These are phyloP conservation scores for Trichoderma sp. DNA, from an alignment of 2,329 filamentous ascomycete genomes.

Conservation along the genomic window DNA sequence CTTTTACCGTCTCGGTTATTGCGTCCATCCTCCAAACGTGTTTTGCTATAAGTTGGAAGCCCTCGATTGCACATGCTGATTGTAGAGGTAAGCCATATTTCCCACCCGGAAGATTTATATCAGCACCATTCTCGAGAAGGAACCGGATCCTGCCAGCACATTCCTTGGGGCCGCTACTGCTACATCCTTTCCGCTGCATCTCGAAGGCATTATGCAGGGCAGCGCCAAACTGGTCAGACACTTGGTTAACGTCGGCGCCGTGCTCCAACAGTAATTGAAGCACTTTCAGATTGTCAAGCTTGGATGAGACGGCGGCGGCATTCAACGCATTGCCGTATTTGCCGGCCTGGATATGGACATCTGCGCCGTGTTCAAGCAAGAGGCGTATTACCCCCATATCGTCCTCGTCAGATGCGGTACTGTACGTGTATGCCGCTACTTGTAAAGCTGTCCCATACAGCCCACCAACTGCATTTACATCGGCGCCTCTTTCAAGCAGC, in stretches of 20 bases:
- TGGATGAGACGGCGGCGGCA: neutral
- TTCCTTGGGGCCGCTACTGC: too few species aligned
- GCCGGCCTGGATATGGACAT: neutral
- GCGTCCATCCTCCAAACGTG: neutral
- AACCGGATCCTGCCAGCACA: neutral
- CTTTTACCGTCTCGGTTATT: neutral
- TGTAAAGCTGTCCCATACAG: neutral
- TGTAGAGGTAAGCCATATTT: slow-evolving; percentile 26
- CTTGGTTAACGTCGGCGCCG: neutral
- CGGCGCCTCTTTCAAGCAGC: neutral
- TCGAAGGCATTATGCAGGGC: neutral
- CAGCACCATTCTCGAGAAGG: slow-evolving; percentile 19
- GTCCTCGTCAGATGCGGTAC: too few species aligned
- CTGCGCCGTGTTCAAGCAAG: neutral
- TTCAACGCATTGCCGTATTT: neutral
- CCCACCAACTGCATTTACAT: neutral
- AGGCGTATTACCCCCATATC: neutral
- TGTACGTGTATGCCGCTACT: neutral
- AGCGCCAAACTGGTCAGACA: neutral
- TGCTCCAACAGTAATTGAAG: neutral
- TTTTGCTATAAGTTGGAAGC: too few species aligned
- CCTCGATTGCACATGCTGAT: slow-evolving; percentile 14
- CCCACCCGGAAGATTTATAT: neutral
- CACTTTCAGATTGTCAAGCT: neutral
- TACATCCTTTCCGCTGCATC: neutral